Evolutionary conservation across 148 eudicot species (phyloP).

Genomic region (Heliamphora exappendiculata): DNA sequence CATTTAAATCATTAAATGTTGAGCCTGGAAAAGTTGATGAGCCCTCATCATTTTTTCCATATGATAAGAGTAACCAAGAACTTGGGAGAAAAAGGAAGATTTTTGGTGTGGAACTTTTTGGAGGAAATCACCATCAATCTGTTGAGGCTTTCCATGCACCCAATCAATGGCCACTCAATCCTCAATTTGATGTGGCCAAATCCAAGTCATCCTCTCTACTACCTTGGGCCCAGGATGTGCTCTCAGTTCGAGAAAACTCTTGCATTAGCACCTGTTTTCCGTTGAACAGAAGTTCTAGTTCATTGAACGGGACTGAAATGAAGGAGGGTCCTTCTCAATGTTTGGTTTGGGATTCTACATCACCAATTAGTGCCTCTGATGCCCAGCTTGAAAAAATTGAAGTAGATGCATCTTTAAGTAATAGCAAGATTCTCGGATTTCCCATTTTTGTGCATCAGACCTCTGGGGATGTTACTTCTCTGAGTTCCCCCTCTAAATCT

Average conservation of each 20-base stretch:
- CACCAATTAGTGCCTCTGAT: conserved; percentile 5
- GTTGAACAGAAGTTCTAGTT: neutral
- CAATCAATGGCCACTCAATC: neutral
- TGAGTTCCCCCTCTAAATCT: neutral
- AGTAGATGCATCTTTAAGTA: neutral
- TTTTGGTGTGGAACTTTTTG: conserved; percentile 38
- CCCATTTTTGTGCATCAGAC: conserved; percentile 11
- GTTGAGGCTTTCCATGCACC: neutral
- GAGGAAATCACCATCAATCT: conserved; percentile 14
- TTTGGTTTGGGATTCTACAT: neutral
- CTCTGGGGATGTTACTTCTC: neutral
- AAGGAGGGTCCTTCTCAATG: conserved; percentile 1
- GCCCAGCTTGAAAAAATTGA: neutral
- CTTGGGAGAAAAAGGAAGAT: conserved; percentile 22
- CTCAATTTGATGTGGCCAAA: neutral
- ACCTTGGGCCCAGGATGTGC: conserved; percentile 4
- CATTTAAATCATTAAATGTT: conserved; percentile 3
- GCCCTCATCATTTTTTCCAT: neutral
- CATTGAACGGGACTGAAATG: neutral
- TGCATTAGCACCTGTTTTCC: neutral
- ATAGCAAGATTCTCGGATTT: conserved; percentile 12
- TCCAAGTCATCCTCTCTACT: neutral
- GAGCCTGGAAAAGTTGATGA: conserved; percentile 11
- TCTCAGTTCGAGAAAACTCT: neutral
- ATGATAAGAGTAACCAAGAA: neutral